These are phyloP conservation scores for Sherardia arvensis DNA, from an alignment of 257 asterid genomes.

Conservation along the genomic window DNA sequence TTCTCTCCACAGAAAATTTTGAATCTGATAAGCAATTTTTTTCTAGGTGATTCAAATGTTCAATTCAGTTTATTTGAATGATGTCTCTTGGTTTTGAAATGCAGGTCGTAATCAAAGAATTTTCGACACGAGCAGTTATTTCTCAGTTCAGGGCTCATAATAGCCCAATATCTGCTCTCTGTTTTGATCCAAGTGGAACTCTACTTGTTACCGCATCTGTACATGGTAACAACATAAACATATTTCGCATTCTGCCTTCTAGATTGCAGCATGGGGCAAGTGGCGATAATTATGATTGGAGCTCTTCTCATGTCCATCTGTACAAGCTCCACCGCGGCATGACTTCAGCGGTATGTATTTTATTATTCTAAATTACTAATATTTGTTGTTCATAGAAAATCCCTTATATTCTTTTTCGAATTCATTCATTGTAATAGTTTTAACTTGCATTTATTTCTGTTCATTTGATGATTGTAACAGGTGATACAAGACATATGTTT, in stretches of 20 bases:
- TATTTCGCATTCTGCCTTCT: slow-evolving; percentile 36
- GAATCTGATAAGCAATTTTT: background rate
- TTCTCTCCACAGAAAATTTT: background rate
- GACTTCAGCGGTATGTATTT: slow-evolving; percentile 40
- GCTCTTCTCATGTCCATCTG: slow-evolving; percentile 36
- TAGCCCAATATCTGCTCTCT: slow-evolving; percentile 37
- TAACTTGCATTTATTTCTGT: background rate
- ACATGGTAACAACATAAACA: slow-evolving; percentile 41
- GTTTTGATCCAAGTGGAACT: slow-evolving; percentile 49
- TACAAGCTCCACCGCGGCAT: slow-evolving; percentile 46
- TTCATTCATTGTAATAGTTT: background rate
- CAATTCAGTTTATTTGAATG: background rate
- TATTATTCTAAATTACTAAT: slow-evolving; percentile 3
- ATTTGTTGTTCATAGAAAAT: background rate
- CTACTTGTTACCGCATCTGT: slow-evolving; percentile 44
- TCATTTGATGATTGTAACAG: slow-evolving; percentile 17
- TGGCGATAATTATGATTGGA: slow-evolving; percentile 25
- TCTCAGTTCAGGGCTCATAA: slow-evolving; percentile 45
- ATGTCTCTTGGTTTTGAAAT: slow-evolving; percentile 6
- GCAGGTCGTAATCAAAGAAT: slow-evolving; percentile 41
- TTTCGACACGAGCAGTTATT: slow-evolving; percentile 27
- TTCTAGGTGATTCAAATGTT: background rate
- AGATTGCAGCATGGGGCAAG: slow-evolving; percentile 28
- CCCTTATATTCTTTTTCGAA: background rate
- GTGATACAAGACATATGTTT: slow-evolving; percentile 44